Evolutionary conservation across 2,329 filamentous ascomycete genomes (phyloP).

Genomic region (Xylaria sp.): DNA sequence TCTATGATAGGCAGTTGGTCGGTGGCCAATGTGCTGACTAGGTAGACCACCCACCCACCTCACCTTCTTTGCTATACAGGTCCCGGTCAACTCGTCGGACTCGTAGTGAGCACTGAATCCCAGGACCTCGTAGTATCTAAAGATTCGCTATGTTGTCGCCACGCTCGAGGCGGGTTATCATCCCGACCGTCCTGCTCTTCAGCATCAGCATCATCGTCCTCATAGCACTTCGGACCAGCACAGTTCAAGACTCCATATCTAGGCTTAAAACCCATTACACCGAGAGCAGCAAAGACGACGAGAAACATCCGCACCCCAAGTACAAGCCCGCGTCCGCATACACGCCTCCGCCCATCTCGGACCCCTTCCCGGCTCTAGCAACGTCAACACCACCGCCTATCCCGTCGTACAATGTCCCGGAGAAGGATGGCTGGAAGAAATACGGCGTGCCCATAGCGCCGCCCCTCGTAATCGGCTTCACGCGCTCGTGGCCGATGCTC

Average conservation of each 20-base stretch:
- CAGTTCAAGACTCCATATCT: slow-evolving; percentile 26
- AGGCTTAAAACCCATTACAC: slow-evolving; percentile 24
- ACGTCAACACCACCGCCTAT: slow-evolving; percentile 54
- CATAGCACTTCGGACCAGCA: slow-evolving; percentile 33
- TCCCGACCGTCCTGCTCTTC: slow-evolving; percentile 35
- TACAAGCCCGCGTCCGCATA: slow-evolving; percentile 52
- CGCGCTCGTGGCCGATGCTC: slow-evolving; percentile 65
- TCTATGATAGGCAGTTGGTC: background rate
- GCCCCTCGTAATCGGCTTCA: slow-evolving; percentile 70
- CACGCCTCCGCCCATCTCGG: slow-evolving; percentile 53
- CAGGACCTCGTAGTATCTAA: background rate
- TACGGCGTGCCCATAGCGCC: slow-evolving; percentile 55
- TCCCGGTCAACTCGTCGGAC: background rate
- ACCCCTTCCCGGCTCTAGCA: slow-evolving; percentile 57
- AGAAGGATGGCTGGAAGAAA: slow-evolving; percentile 53
- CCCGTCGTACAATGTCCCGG: slow-evolving; percentile 58
- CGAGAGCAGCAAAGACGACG: slow-evolving; percentile 1
- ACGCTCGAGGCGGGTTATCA: slow-evolving; percentile 39
- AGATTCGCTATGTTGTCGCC: slow-evolving; percentile 27
- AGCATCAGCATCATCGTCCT: slow-evolving; percentile 36
- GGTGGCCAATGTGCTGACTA: background rate
- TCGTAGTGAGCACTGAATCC: background rate
- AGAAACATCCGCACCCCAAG: slow-evolving; percentile 41
- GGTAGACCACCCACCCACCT: background rate
- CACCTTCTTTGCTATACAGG: background rate